Percentiles rank a stretch among this genome's conserved stretches.
phyloP scores from a whole-genome alignment of 176 grass and related monocot genomes.

The Saccharum officinarum region DNA sequence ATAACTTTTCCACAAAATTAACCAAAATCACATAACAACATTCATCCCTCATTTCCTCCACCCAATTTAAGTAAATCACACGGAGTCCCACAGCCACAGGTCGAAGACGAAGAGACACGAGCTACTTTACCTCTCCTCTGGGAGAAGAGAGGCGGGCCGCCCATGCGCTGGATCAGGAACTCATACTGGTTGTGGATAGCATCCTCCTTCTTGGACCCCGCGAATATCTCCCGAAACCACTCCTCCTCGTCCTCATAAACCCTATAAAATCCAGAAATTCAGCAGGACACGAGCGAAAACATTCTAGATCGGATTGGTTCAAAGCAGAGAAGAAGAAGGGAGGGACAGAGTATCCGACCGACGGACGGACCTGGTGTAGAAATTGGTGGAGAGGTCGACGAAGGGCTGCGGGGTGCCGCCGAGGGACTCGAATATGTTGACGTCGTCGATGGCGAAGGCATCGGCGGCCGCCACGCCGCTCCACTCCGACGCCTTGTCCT shows the following conservation, averaged over 20 bases:
- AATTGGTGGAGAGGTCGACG: constrained; percentile 89
- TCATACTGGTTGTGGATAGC: constrained; percentile 97
- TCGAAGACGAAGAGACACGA: not conserved
- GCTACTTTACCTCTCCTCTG: constrained; percentile 68
- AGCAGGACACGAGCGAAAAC: not conserved
- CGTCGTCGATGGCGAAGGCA: constrained; percentile 82
- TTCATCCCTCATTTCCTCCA: not conserved
- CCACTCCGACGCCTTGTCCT: constrained; percentile 96
- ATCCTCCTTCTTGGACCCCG: constrained; percentile 85
- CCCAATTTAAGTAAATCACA: not conserved
- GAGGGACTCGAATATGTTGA: constrained; percentile 79
- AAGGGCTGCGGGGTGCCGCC: constrained; percentile 85
- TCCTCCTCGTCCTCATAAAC: constrained; percentile 88
- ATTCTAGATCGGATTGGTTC: not conserved
- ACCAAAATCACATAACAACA: not conserved
- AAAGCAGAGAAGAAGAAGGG: not conserved
- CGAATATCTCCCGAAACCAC: constrained; percentile 92
- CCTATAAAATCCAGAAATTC: constrained; percentile 27
- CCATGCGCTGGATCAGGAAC: constrained; percentile 96
- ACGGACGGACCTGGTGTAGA: constrained; percentile 75
- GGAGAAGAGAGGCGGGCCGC: constrained; percentile 83
- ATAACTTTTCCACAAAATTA: not conserved
- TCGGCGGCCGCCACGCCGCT: constrained; percentile 79
- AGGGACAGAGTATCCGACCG: not conserved
- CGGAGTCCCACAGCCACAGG: not conserved